These are phyloP conservation scores for Rhododendron mucronatum DNA, from an alignment of 148 eudicot species.

Conservation along the genomic window DNA sequence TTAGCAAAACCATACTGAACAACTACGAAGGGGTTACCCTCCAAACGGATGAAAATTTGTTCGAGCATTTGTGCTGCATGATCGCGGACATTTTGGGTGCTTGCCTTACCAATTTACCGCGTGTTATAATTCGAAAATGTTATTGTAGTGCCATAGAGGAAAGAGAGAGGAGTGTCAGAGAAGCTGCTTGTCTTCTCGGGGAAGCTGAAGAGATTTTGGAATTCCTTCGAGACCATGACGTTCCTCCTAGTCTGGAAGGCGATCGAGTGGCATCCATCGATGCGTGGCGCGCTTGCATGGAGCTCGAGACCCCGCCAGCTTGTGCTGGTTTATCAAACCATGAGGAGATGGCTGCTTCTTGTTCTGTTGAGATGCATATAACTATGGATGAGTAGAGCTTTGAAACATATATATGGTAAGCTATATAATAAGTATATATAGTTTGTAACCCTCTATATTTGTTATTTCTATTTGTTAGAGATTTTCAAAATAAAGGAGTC, in stretches of 20 bases:
- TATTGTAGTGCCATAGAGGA: slow-evolving; percentile 9
- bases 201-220: slow-evolving; percentile 15
- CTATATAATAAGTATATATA: too few species aligned
- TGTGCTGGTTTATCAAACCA: neutral
- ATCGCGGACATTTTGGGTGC: slow-evolving; percentile 19
- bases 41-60: neutral
- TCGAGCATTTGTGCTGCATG: slow-evolving; percentile 8
- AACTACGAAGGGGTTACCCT: neutral
- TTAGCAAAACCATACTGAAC: slow-evolving; percentile 7
- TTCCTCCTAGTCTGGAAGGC: neutral
- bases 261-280: neutral
- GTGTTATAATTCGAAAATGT: slow-evolving; percentile 11
- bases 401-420: neutral
- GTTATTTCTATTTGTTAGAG: too few species aligned
- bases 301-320: neutral
- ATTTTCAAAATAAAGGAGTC: too few species aligned
- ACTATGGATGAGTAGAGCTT: neutral
- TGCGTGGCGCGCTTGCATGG: neutral
- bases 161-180: slow-evolving; percentile 13
- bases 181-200: slow-evolving; percentile 18
- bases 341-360: neutral
- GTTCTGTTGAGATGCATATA: neutral
- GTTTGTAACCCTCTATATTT: too few species aligned
- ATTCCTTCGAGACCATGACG: neutral
- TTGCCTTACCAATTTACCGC: slow-evolving; percentile 20